Evolutionary conservation across 73 alveolate species (phyloP), one percentile per base, ranked within the genome.

Genomic region (Strombidium stylifer): DNA sequence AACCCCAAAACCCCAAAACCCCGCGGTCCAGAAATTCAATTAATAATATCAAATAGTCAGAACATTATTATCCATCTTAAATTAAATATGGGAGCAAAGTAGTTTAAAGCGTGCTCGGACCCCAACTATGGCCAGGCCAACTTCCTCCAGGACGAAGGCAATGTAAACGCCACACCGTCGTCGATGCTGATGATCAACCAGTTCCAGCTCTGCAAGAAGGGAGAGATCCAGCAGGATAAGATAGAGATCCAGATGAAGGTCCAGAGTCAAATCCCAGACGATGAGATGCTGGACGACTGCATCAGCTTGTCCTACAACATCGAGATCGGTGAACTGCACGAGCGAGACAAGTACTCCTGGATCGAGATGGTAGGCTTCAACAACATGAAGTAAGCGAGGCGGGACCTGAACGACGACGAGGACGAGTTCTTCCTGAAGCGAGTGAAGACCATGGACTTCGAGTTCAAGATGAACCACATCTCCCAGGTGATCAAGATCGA

Each of bases 391-490:
- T 39, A n/a, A n/a, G n/a, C n/a, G n/a, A n/a, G n/a, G n/a, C n/a
- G n/a, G n/a, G n/a, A n/a, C n/a, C n/a, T n/a, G n/a, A n/a, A n/a
- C n/a, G n/a, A n/a, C n/a, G n/a, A n/a, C n/a, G n/a, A n/a, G n/a
- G n/a, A n/a, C n/a, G n/a, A n/a, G n/a, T n/a, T n/a, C n/a, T n/a
- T n/a, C n/a, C n/a, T n/a, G n/a, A n/a, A n/a, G n/a, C n/a, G n/a
- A n/a, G n/a, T 27, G 49, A 60, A 60, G 75, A 60, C 36, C 18
- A 19, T 60, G 2, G 75, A 60, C 19, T 60, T 60, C 44, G 75
- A 49, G 21, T 60, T 60, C 27, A 60, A 60, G 44, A 60, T 60
- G 75, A 60, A 60, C 44, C 75, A 60, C 50, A 60, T 60, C 21
- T 39, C 36, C 12, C 35, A 32, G 42, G 10, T 10, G 4, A 32